A percentile compares a stretch with the other conserved stretches of the same genome.
Conservation (phyloP, 1,139 yeast genomes). For the Candida sp. region DNA sequence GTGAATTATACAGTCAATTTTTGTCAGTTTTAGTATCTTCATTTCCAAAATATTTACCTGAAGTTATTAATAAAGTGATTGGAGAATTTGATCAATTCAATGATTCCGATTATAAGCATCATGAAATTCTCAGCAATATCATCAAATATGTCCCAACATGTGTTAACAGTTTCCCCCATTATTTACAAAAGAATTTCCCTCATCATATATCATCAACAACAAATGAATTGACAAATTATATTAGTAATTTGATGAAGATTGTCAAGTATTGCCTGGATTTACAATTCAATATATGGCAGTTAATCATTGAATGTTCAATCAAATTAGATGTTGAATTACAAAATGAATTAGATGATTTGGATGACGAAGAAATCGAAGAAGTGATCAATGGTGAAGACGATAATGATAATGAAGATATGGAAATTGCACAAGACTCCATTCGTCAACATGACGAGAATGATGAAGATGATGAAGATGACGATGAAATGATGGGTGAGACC, state of each 20-base stretch:
- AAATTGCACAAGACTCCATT: constrained; percentile 6
- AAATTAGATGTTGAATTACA: constrained; percentile 93
- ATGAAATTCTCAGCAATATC: constrained; percentile 60
- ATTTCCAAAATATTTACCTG: constrained; percentile 85
- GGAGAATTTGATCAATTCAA: constrained; percentile 44
- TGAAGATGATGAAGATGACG: constrained; percentile 28
- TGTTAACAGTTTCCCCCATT: constrained; percentile 58
- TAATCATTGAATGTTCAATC: constrained; percentile 74
- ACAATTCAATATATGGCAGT: constrained; percentile 72
- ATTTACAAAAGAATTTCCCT: constrained; percentile 65
- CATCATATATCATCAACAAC: constrained; percentile 66
- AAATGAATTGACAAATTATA: constrained; percentile 56
- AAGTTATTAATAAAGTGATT: constrained; percentile 67
- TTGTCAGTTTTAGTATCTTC: constrained; percentile 78
- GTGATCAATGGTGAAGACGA: constrained; percentile 54
- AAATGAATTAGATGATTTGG: constrained; percentile 77
- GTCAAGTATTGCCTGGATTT: constrained; percentile 73
- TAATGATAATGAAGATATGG: constrained; percentile 24
- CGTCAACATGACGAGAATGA: constrained; percentile 18
- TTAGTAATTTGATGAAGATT: constrained; percentile 57
- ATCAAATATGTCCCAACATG: constrained; percentile 79
- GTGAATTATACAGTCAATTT: constrained; percentile 61
- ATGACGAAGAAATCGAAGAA: constrained; percentile 72
- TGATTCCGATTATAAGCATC: constrained; percentile 41
- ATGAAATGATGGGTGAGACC: constrained; percentile 29